phyloP scores from a whole-genome alignment of 2,329 filamentous ascomycete species.

The Aspergillus puulaauensis region DNA sequence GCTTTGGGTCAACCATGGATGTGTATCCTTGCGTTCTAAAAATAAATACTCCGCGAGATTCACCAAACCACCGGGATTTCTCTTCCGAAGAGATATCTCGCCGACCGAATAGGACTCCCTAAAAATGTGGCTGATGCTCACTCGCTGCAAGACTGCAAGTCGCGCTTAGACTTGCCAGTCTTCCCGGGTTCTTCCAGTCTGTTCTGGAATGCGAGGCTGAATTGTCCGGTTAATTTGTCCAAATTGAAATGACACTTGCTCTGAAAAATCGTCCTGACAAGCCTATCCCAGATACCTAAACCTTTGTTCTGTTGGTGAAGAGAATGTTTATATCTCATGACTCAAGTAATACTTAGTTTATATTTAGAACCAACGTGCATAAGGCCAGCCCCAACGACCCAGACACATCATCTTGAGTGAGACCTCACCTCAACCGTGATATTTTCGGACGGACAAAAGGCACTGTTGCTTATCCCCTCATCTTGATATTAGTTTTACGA shows the following conservation, averaged over 20 bases:
- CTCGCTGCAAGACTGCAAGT: not conserved
- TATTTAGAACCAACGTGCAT: slow-evolving; percentile 4
- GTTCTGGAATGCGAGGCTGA: too few species aligned
- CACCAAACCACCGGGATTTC: not conserved
- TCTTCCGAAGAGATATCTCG: not conserved
- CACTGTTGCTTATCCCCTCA: not conserved
- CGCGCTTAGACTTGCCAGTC: too few species aligned
- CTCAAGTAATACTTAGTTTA: not conserved
- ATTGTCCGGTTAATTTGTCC: not conserved
- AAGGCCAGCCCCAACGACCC: not conserved
- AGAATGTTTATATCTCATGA: not conserved
- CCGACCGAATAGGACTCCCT: not conserved
- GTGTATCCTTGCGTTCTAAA: not conserved
- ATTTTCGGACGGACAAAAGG: not conserved
- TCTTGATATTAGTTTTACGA: not conserved
- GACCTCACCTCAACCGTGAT: not conserved
- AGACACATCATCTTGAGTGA: not conserved
- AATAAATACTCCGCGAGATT: not conserved
- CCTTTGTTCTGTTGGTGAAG: not conserved
- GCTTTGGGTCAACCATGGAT: not conserved
- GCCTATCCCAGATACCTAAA: not conserved
- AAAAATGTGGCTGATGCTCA: not conserved
- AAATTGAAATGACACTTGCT: too few species aligned
- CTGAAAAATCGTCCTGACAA: too few species aligned
- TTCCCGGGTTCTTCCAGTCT: too few species aligned